Conservation (phyloP, 345 rosid species). For the Pelargonium nanum region DNA sequence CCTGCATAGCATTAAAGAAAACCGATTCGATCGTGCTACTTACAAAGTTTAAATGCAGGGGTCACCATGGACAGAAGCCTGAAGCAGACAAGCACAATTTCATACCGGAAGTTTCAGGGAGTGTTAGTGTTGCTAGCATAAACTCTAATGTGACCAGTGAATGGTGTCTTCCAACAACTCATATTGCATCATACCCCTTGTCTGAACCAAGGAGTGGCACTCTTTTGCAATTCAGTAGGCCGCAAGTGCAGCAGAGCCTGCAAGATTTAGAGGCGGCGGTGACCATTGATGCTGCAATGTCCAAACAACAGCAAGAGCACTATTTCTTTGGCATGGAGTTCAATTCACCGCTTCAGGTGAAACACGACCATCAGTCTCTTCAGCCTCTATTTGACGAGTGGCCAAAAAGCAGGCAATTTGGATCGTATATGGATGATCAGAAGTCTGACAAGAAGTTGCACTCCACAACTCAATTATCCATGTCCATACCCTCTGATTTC, state of each 20-base stretch:
- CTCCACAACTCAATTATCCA: constrained; percentile 14
- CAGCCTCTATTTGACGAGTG: constrained; percentile 15
- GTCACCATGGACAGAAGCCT: background rate
- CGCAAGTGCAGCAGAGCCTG: background rate
- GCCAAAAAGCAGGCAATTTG: constrained; percentile 18
- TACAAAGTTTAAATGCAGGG: constrained; percentile 7
- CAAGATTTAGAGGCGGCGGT: background rate
- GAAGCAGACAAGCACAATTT: constrained; percentile 1
- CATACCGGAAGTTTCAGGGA: background rate
- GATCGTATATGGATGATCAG: constrained; percentile 10
- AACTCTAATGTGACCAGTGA: background rate
- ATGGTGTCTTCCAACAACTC: background rate
- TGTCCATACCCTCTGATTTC: background rate
- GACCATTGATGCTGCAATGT: constrained; percentile 4
- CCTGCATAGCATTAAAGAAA: background rate
- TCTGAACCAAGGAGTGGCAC: background rate
- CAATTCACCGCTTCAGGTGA: constrained; percentile 7
- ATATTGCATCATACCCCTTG: background rate
- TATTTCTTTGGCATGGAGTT: constrained; percentile 18
- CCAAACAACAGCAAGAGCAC: constrained; percentile 18
- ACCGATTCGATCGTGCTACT: background rate
- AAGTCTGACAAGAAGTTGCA: constrained; percentile 5
- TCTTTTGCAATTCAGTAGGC: background rate
- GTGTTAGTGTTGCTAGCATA: background rate
- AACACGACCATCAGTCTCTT: constrained; percentile 17